phyloP scores from a whole-genome alignment of 1,139 yeast genomes.

The Chernovozyma sophiae-reginae region DNA sequence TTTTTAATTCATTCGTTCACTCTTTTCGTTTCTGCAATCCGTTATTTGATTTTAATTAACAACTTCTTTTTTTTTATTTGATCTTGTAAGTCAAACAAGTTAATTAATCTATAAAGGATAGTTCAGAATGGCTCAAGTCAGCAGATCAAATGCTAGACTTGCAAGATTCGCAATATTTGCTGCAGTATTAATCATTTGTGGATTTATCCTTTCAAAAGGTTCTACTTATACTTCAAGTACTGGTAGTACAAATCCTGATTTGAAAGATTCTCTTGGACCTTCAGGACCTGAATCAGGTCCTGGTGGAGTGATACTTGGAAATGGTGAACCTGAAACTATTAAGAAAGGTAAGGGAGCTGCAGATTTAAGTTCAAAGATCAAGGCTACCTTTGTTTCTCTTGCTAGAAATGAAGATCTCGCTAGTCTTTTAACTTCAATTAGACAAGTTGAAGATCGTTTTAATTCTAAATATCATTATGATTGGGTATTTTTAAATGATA shows the following conservation, averaged over 20 bases:
- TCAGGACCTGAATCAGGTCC: constrained; percentile 8
- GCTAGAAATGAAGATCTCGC: constrained; percentile 41
- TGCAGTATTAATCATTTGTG: constrained; percentile 51
- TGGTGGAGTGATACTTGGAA: constrained; percentile 7
- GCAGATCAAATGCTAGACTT: constrained; percentile 60
- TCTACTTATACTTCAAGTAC: constrained; percentile 39
- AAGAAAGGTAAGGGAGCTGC: constrained; percentile 10
- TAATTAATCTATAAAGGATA: too few species aligned
- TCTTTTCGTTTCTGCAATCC: too few species aligned
- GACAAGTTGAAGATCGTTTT: constrained; percentile 45
- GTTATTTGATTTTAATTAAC: too few species aligned
- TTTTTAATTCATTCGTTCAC: too few species aligned
- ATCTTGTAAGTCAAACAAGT: not conserved
- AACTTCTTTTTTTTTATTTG: not conserved
- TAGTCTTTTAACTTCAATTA: constrained; percentile 34
- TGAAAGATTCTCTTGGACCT: constrained; percentile 1
- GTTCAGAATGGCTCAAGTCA: constrained; percentile 6
- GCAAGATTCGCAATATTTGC: constrained; percentile 61
- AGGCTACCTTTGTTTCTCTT: constrained; percentile 44
- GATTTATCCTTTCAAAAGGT: constrained; percentile 59
- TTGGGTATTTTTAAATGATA: constrained; percentile 47
- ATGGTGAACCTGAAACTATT: constrained; percentile 8
- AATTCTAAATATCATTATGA: constrained; percentile 40
- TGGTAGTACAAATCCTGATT: constrained; percentile 10
- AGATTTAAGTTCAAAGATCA: constrained; percentile 20